Conservation (phyloP, 805 yeast genomes). For the Candida manassasensis region DNA sequence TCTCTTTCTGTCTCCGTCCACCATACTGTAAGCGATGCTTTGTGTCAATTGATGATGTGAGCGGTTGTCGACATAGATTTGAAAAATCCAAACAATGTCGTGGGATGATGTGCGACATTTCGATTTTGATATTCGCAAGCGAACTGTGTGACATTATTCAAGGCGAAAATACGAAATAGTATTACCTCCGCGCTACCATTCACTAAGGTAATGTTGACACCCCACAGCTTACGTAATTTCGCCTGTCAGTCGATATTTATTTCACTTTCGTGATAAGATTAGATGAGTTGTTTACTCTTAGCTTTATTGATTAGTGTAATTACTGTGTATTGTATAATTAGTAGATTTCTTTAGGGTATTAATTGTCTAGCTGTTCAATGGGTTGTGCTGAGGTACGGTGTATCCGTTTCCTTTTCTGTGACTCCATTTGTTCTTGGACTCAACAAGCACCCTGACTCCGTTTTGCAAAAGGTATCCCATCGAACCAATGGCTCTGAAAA, state of each 20-base stretch:
- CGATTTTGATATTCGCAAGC: no score
- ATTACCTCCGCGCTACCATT: no score
- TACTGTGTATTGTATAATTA: neutral
- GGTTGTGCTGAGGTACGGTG: conserved; percentile 27
- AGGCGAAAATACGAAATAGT: no score
- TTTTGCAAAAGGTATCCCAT: conserved; percentile 53
- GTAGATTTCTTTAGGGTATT: neutral
- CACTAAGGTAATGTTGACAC: no score
- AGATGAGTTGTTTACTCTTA: no score
- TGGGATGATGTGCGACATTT: conserved; percentile 1
- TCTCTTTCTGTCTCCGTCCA: conserved; percentile 38
- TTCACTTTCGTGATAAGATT: no score
- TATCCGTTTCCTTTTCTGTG: conserved; percentile 35
- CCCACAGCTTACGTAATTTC: no score
- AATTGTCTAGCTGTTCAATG: conserved; percentile 19
- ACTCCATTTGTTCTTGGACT: conserved; percentile 37
- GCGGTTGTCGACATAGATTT: conserved; percentile 1
- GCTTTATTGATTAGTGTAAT: no score
- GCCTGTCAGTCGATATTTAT: no score
- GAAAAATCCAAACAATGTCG: conserved; percentile 3
- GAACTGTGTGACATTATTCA: no score
- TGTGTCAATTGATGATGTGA: neutral
- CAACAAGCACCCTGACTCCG: conserved; percentile 33
- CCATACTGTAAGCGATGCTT: conserved; percentile 26
- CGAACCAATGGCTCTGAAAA: conserved; percentile 81